Base-by-base conservation (phyloP, 257 asterid species). In the Salvia splendens region DNA sequence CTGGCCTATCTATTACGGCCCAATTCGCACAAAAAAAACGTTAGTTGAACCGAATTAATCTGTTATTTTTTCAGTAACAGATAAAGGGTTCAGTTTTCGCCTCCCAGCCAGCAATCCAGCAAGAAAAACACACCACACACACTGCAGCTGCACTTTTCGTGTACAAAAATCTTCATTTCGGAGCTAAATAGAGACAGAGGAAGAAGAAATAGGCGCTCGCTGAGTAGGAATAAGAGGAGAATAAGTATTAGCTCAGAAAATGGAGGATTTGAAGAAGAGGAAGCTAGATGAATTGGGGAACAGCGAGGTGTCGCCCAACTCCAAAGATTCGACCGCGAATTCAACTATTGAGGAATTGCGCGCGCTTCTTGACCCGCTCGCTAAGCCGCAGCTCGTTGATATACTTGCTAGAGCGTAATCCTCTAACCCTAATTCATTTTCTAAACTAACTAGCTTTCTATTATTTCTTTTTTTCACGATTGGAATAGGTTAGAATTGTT, bases 191-290 rank as follows among this genome's bases (percentile, higher is more conserved):
- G 50, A 12, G 41, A 8, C 5, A 4, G 38, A 7, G 56, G 15
- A 33, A 11, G 14, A 10, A 6, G 54, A 50, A 5, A 24, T 66
- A 41, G 36, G 45, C 50, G 48, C 33, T 24, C 30, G 30, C 30
- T 24, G 30, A 24, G 24, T 20, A 20, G 24, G 24, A 20, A 0
- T 20, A 20, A 20, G 24, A 20, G 24, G 24, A 1, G 1, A 1
- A 24, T 1, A 24, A 24, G 30, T 24, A 24, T 24, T 24, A 24
- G 30, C 30, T 24, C 30, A 41, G 41, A 32, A 69, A n/a, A 89
- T 89, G 96, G 95, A 87, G 64, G 90, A 84, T 12, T 20, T 67
- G 70, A 90, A 90, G 89, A 90, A 88, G 87, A 81, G 97, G 83
- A 90, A 86, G 82, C 72, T 83, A 3, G 91, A 78, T 5, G 89